phyloP scores from a whole-genome alignment of 169 alveolate species.

The Plasmodium fragile region DNA sequence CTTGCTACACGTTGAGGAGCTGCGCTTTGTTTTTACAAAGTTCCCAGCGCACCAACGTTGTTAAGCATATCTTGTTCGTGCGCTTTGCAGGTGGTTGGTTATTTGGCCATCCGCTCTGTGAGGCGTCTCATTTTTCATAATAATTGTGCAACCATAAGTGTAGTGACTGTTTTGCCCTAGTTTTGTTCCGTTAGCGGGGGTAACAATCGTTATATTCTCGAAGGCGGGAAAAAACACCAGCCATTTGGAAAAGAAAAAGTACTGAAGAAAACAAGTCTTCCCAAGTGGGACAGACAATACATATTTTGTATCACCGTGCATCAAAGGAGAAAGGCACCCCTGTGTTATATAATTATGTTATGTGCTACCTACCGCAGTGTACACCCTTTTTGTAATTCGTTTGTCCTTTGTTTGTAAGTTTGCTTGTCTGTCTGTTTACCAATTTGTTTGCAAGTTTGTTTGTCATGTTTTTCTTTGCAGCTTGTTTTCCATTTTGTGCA shows the following conservation, averaged over 20 bases:
- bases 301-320: background rate
- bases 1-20: background rate
- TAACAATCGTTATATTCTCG: background rate
- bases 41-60: background rate
- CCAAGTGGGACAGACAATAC: background rate
- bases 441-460: background rate
- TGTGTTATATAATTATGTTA: background rate
- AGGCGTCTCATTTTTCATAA: background rate
- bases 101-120: background rate
- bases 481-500: background rate
- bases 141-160: background rate
- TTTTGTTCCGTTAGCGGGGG: background rate
- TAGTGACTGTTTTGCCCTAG: background rate
- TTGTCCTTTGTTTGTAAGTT: background rate
- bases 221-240: background rate
- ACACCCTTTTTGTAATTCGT: background rate
- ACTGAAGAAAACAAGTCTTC: background rate
- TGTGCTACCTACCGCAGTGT: background rate
- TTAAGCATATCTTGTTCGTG: background rate
- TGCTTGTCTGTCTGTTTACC: background rate
- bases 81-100: background rate
- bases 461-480: background rate
- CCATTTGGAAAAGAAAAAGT: background rate
- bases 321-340: background rate
- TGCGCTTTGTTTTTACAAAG: background rate